phyloP scores from a whole-genome alignment of 441 rosid genomes.

The California macrophylla region DNA sequence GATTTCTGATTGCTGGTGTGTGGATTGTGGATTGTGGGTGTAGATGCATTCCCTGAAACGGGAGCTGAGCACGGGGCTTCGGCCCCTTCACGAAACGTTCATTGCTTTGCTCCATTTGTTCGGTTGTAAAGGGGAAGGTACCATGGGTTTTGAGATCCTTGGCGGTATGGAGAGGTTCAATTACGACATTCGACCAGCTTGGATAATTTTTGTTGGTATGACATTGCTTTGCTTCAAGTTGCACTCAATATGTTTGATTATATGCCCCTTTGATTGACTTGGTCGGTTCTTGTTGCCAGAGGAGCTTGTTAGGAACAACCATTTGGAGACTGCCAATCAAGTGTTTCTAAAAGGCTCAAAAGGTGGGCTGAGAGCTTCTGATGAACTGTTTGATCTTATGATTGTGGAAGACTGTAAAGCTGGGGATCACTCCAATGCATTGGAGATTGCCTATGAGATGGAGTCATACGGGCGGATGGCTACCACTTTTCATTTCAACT shows the following conservation, averaged over 20 bases:
- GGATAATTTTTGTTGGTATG: conserved; percentile 83
- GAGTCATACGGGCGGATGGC: conserved; percentile 93
- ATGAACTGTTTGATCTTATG: conserved; percentile 70
- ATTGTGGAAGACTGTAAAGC: conserved; percentile 83
- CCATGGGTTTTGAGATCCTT: conserved; percentile 61
- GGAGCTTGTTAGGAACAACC: conserved; percentile 64
- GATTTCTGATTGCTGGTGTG: background rate
- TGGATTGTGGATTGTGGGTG: conserved; percentile 16
- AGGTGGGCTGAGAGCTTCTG: conserved; percentile 72
- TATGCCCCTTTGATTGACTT: conserved; percentile 9
- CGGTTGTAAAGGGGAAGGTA: conserved; percentile 65
- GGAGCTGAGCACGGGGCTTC: conserved; percentile 68
- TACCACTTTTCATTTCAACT: conserved; percentile 87
- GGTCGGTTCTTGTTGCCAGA: conserved; percentile 29
- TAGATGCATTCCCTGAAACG: conserved; percentile 82
- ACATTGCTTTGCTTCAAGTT: background rate
- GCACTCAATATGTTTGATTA: background rate
- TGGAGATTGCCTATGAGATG: conserved; percentile 91
- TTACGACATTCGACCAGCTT: conserved; percentile 73
- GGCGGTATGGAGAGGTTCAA: conserved; percentile 75
- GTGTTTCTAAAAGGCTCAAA: conserved; percentile 82
- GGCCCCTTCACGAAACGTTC: conserved; percentile 79
- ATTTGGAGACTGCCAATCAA: conserved; percentile 75
- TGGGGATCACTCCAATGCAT: conserved; percentile 92
- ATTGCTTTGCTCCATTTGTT: conserved; percentile 55